phyloP scores from a whole-genome alignment of 257 asterid species.

The Solanum lignicaule region DNA sequence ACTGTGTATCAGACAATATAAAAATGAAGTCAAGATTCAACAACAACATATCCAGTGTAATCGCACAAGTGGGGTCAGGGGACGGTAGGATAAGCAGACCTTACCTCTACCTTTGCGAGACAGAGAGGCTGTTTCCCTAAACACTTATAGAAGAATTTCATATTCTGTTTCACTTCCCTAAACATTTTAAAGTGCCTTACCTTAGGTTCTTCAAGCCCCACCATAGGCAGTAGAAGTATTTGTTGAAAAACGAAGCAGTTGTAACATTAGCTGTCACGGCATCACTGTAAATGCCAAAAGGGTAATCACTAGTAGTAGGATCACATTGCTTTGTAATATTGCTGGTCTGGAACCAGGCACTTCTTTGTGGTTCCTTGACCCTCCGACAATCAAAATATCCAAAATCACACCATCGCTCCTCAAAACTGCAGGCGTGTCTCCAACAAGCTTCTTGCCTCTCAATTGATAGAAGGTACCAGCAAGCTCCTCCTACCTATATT shows the following conservation, averaged over 20 bases:
- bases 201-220: conserved; percentile 94
- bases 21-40: neutral
- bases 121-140: neutral
- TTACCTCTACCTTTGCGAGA: neutral
- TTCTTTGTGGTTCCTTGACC: conserved; percentile 31
- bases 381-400: conserved; percentile 55
- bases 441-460: conserved; percentile 97
- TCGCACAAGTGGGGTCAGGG: neutral
- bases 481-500: conserved; percentile 74
- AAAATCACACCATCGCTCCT: conserved; percentile 36
- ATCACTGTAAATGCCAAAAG: conserved; percentile 84
- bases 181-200: conserved; percentile 15
- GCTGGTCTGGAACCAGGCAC: conserved; percentile 60
- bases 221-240: conserved; percentile 92
- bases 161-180: neutral
- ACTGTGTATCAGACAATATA: conserved; percentile 32
- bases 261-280: conserved; percentile 61
- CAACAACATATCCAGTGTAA: neutral
- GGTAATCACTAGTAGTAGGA: conserved; percentile 35
- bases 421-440: conserved; percentile 55
- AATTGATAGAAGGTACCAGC: conserved; percentile 83
- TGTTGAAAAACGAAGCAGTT: conserved; percentile 57
- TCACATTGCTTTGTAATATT: conserved; percentile 49
- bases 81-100: neutral
- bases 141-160: neutral